Evolutionary conservation across 345 rosid species (phyloP), one percentile per base, ranked within the genome.

Genomic region (Salix suchowensis): DNA sequence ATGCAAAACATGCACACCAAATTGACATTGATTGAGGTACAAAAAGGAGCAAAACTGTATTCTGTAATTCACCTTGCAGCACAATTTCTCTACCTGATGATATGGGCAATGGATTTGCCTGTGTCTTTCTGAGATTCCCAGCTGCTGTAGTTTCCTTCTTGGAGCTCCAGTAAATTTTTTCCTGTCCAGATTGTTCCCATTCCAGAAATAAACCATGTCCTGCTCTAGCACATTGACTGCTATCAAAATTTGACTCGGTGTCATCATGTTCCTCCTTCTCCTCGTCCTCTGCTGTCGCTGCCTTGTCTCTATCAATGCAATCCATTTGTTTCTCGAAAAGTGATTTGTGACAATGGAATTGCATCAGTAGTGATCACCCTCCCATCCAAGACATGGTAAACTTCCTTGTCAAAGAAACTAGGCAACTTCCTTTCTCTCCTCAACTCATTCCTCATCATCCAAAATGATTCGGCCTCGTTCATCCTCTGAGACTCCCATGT

Each of bases 381-480:
- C 52, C 77, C 75, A 6, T 74, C 73, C 76, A 84, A 55, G 61
- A 68, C 58, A 14, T 79, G 73, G 75, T 79, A 84, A 23, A 84
- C 77, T 67, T 84, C 85, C 76, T 44, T 79, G 55, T 82, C 74
- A 21, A 77, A 82, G 46, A 46, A 72, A 58, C 82, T 37, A 2
- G 85, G 87, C 78, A 82, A 37, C 72, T 82, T 85, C 77, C 74
- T 79, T 68, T 77, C 78, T 75, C 62, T 79, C 73, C 80, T 79
- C 65, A 64, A 32, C 30, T 82, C 74, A 65, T 52, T 77, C 67
- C 78, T 79, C 84, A 75, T 82, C 12, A n/a, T 58, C 85, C 85
- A 85, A 65, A 77, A 85, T 16, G 85, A 75, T 42, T 77, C 69
- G 54, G n/a, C 85, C 76, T 39, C 76, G 7, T 69, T 78, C 71